Conservation (phyloP, 495 filamentous ascomycete species). For the Lophium mytilinum region DNA sequence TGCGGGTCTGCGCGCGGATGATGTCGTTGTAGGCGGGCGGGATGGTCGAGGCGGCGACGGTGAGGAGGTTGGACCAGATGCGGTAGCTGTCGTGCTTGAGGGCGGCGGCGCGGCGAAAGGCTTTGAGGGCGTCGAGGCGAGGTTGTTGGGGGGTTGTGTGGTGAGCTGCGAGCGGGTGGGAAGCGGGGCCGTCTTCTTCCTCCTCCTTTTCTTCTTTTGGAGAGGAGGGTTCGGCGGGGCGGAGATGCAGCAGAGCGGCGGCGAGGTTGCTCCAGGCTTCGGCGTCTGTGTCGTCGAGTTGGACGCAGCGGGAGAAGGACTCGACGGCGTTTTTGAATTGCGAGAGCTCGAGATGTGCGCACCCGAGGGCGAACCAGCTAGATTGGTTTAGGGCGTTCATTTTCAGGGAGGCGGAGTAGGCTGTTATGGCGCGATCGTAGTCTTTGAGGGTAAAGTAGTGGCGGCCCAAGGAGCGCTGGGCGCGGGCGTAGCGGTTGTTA, state of each 20-base stretch:
- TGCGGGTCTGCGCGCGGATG: conserved; percentile 57
- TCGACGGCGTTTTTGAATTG: conserved; percentile 75
- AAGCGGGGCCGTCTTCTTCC: conserved; percentile 22
- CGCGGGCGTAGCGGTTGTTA: conserved; percentile 67
- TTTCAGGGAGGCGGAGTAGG: conserved; percentile 66
- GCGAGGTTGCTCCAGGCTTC: conserved; percentile 94
- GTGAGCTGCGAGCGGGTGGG: conserved; percentile 25
- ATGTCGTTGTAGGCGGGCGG: conserved; percentile 70
- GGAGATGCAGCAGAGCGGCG: conserved; percentile 54
- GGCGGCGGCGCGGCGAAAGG: conserved; percentile 73
- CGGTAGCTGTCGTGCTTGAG: conserved; percentile 75
- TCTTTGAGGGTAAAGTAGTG: conserved; percentile 58
- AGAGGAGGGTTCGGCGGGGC: conserved; percentile 2
- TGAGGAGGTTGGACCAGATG: conserved; percentile 94
- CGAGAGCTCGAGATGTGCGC: conserved; percentile 69
- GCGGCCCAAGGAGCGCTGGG: conserved; percentile 78
- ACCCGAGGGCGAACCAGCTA: conserved; percentile 85
- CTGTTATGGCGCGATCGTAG: conserved; percentile 60
- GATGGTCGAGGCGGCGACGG: conserved; percentile 65
- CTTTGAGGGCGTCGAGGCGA: conserved; percentile 64
- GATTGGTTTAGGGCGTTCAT: conserved; percentile 73
- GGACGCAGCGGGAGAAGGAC: conserved; percentile 71
- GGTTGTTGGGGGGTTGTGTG: conserved; percentile 44
- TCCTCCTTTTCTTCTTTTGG: background rate
- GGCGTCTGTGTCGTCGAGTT: conserved; percentile 78